Evolutionary conservation across 148 eudicot genomes (phyloP).

Genomic region (Linanthus parryae): DNA sequence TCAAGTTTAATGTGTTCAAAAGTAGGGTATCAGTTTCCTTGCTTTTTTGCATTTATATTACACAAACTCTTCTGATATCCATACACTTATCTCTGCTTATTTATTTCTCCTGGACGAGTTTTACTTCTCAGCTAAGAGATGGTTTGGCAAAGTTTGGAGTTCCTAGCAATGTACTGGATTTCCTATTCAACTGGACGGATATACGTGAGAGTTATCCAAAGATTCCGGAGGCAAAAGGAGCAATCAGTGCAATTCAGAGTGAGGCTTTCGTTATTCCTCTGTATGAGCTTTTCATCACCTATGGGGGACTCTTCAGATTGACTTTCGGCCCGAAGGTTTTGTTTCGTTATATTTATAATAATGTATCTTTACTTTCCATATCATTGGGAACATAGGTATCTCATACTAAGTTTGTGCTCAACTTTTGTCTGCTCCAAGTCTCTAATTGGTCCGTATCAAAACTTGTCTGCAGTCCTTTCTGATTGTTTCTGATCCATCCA

Average conservation of each 20-base stretch:
- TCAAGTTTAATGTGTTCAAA: no score
- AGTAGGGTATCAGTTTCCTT: no score
- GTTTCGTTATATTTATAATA: conserved; percentile 12
- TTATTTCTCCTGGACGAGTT: conserved; percentile 26
- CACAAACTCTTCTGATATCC: no score
- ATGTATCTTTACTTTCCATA: no score
- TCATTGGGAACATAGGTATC: no score
- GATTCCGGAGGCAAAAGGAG: conserved; percentile 87
- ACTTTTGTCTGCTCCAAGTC: no score
- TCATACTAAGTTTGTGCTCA: no score
- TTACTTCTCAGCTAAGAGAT: conserved; percentile 42
- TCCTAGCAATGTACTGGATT: conserved; percentile 42
- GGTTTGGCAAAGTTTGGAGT: conserved; percentile 61
- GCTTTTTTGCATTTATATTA: no score
- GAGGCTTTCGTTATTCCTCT: conserved; percentile 90
- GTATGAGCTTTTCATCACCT: conserved; percentile 89
- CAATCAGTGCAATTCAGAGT: conserved; percentile 56
- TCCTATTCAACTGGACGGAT: conserved; percentile 43
- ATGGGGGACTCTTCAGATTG: conserved; percentile 93
- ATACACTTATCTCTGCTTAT: conserved; percentile 1
- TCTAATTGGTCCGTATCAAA: no score
- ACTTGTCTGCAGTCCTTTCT: conserved; percentile 83
- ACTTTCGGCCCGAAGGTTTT: conserved; percentile 95
- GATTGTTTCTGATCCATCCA: conserved; percentile 90
- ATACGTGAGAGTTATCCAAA: conserved; percentile 36